Evolutionary conservation across 306 rosid genomes (phyloP).

Genomic region (Lupinus albus): DNA sequence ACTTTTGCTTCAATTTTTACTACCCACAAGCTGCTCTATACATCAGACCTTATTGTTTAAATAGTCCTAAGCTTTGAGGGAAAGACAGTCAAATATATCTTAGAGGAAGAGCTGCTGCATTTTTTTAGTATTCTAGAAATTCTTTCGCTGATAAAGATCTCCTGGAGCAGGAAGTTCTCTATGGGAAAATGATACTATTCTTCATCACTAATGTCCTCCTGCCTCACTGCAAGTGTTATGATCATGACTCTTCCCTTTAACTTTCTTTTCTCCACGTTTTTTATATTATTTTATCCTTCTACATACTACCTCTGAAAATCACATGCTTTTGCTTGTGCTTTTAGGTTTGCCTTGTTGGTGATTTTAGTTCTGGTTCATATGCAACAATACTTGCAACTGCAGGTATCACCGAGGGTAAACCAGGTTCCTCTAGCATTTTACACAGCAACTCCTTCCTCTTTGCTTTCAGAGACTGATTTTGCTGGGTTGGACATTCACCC

Average conservation of each 20-base stretch:
- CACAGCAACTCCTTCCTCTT: slow-evolving; percentile 67
- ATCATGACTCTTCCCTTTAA: slow-evolving; percentile 14
- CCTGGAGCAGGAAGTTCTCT: slow-evolving; percentile 84
- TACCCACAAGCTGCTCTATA: slow-evolving; percentile 20
- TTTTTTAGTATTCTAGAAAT: background rate
- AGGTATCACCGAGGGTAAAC: slow-evolving; percentile 81
- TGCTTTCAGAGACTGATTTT: slow-evolving; percentile 73
- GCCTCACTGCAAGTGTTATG: slow-evolving; percentile 69
- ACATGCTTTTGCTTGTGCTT: slow-evolving; percentile 1
- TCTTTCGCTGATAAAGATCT: slow-evolving; percentile 40
- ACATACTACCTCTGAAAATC: background rate
- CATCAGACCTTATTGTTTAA: background rate
- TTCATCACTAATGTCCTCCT: slow-evolving; percentile 89
- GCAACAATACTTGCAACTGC: slow-evolving; percentile 79
- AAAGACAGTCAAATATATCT: slow-evolving; percentile 15
- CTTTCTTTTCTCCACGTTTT: background rate
- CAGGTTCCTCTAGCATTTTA: slow-evolving; percentile 87
- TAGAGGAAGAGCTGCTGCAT: slow-evolving; percentile 5
- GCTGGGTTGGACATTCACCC: slow-evolving; percentile 81
- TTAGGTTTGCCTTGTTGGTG: slow-evolving; percentile 73
- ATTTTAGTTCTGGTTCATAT: slow-evolving; percentile 82
- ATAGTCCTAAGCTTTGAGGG: background rate
- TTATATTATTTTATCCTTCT: slow-evolving; percentile 18
- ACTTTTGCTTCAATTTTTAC: background rate
- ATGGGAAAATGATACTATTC: slow-evolving; percentile 87